These are phyloP conservation scores for Lentinula lateritia DNA, from an alignment of 768 basidiomycete genomes.

Conservation along the genomic window DNA sequence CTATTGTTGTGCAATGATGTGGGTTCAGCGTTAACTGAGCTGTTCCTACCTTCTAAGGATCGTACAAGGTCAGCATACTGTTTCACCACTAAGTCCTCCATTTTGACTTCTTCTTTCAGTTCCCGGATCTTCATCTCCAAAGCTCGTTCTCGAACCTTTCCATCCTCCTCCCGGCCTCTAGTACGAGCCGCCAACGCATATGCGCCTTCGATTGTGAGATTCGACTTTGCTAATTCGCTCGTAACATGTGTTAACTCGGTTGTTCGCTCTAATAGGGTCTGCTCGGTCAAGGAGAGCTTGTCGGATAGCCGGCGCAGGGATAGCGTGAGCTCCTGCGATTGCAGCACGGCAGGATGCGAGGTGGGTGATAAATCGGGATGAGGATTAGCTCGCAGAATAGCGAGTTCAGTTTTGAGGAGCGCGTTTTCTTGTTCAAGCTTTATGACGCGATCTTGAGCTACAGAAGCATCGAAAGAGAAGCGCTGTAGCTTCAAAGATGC, in stretches of 20 bases:
- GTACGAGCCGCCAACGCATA: slow-evolving; percentile 50
- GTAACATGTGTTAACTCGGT: slow-evolving; percentile 38
- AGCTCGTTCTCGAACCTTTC: slow-evolving; percentile 40
- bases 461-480: slow-evolving; percentile 47
- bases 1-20: background rate
- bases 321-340: slow-evolving; percentile 53
- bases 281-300: slow-evolving; percentile 60
- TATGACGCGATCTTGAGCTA: slow-evolving; percentile 39
- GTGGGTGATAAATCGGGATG: slow-evolving; percentile 27
- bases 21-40: background rate
- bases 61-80: slow-evolving; percentile 78
- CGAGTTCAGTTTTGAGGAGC: slow-evolving; percentile 49
- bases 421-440: slow-evolving; percentile 57
- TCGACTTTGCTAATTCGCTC: slow-evolving; percentile 38
- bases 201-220: slow-evolving; percentile 40
- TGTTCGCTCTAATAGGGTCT: slow-evolving; percentile 42
- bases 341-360: slow-evolving; percentile 22
- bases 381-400: slow-evolving; percentile 48
- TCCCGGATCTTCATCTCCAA: slow-evolving; percentile 39
- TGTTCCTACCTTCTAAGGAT: slow-evolving; percentile 43
- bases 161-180: slow-evolving; percentile 51
- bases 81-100: slow-evolving; percentile 59
- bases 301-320: slow-evolving; percentile 64
- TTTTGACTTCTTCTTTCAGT: slow-evolving; percentile 52
- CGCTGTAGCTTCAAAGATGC: slow-evolving; percentile 65